Conservation (phyloP, 2,329 filamentous ascomycete genomes). For the Scedosporium minutisporum region DNA sequence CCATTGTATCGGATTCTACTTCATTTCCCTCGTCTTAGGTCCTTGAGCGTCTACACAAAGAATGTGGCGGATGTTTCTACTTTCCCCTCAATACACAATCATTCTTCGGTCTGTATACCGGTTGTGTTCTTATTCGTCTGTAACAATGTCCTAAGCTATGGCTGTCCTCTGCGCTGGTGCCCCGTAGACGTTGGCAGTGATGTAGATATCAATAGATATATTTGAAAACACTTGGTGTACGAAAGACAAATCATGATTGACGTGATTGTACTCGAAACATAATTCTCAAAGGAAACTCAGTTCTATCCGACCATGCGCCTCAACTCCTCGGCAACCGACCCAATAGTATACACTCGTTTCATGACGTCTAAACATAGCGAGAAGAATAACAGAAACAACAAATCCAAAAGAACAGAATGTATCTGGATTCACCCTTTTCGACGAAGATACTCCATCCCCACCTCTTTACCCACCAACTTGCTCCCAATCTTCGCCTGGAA, state of each 20-base stretch:
- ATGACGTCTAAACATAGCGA: neutral
- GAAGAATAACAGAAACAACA: neutral
- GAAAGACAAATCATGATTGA: neutral
- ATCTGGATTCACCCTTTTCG: neutral
- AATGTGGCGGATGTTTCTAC: neutral
- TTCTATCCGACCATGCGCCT: neutral
- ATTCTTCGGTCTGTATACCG: neutral
- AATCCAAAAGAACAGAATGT: neutral
- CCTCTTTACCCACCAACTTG: neutral
- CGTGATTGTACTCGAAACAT: too few species aligned
- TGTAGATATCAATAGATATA: too few species aligned
- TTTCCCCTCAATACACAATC: neutral
- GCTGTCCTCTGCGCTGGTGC: too few species aligned
- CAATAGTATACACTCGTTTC: neutral
- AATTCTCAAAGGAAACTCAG: neutral
- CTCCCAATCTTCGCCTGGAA: constrained; percentile 1
- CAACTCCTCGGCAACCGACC: neutral
- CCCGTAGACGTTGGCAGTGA: too few species aligned
- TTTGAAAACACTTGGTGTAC: too few species aligned
- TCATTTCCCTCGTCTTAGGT: neutral
- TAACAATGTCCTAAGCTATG: neutral
- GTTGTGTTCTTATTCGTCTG: neutral
- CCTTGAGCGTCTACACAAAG: neutral
- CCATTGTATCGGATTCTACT: neutral
- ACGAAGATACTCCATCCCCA: neutral